Evolutionary conservation across 805 yeast genomes (phyloP).

Genomic region (Kluyveromyces wickerhamii): DNA sequence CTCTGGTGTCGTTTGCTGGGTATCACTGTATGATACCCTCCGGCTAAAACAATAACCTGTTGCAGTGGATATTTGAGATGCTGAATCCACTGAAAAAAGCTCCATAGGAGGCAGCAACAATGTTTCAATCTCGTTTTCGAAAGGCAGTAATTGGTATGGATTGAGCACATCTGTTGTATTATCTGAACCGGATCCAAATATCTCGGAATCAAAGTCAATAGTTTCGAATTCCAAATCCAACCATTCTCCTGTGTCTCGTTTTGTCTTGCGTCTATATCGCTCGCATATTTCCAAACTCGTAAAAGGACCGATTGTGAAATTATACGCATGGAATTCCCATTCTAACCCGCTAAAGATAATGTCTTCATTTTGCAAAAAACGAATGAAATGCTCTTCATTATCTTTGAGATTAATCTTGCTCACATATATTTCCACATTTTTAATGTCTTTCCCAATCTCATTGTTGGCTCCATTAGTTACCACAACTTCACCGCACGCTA

Average conservation of each 20-base stretch:
- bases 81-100: too few species aligned
- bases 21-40: background rate
- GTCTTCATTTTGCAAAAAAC: slow-evolving; percentile 1
- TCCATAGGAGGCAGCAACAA: too few species aligned
- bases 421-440: slow-evolving; percentile 3
- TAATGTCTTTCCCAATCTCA: background rate
- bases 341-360: background rate
- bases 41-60: background rate
- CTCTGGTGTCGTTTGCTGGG: slow-evolving; percentile 2
- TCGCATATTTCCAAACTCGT: background rate
- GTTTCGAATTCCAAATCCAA: too few species aligned
- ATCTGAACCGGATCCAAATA: too few species aligned
- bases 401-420: background rate
- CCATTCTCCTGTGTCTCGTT: too few species aligned
- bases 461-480: background rate
- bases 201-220: too few species aligned
- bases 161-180: too few species aligned
- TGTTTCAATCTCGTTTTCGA: too few species aligned
- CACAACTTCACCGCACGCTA: slow-evolving; percentile 5
- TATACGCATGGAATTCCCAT: slow-evolving; percentile 1
- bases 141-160: too few species aligned
- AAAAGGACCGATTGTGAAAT: slow-evolving; percentile 1
- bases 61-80: too few species aligned
- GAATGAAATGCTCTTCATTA: slow-evolving; percentile 1
- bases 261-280: background rate